phyloP scores from a whole-genome alignment of 1,139 yeast species.

The Protomyces arabidopsidicola region DNA sequence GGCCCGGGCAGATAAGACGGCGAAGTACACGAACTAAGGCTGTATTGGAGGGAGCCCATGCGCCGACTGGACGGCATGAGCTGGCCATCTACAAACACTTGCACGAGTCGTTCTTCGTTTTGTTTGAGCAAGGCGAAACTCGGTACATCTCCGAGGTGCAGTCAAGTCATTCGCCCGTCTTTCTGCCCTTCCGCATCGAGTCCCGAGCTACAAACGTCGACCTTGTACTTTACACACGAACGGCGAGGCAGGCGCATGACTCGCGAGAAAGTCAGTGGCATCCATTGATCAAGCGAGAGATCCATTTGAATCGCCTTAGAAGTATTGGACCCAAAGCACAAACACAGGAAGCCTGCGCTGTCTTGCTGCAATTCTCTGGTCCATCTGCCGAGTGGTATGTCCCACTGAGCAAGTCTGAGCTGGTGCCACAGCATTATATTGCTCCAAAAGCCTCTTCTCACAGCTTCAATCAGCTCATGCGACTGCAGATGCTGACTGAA shows the following conservation, averaged over 20 bases:
- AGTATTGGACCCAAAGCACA: neutral
- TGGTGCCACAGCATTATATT: neutral
- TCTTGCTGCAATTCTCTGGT: slow-evolving; percentile 1
- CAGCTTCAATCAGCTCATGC: slow-evolving; percentile 9
- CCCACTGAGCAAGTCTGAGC: neutral
- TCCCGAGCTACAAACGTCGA: neutral
- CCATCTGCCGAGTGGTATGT: slow-evolving; percentile 12
- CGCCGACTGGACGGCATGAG: slow-evolving; percentile 3
- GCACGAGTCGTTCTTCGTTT: slow-evolving; percentile 7
- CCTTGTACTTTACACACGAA: slow-evolving; percentile 1
- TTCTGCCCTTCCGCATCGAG: slow-evolving; percentile 5
- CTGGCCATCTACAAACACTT: neutral
- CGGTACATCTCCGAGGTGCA: slow-evolving; percentile 13
- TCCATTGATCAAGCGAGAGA: neutral
- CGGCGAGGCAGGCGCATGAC: too few relatives aligned
- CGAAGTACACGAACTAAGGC: slow-evolving; percentile 16
- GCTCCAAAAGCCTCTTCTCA: slow-evolving; percentile 1
- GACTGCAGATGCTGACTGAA: slow-evolving; percentile 13
- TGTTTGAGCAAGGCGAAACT: neutral
- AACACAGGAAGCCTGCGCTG: neutral
- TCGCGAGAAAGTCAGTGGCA: neutral
- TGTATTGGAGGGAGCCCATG: neutral
- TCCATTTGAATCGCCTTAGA: neutral
- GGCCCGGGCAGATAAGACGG: slow-evolving; percentile 13
- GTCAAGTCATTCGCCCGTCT: neutral